phyloP scores from a whole-genome alignment of 1,284 basidiomycete species.

The Agaricales sp. region DNA sequence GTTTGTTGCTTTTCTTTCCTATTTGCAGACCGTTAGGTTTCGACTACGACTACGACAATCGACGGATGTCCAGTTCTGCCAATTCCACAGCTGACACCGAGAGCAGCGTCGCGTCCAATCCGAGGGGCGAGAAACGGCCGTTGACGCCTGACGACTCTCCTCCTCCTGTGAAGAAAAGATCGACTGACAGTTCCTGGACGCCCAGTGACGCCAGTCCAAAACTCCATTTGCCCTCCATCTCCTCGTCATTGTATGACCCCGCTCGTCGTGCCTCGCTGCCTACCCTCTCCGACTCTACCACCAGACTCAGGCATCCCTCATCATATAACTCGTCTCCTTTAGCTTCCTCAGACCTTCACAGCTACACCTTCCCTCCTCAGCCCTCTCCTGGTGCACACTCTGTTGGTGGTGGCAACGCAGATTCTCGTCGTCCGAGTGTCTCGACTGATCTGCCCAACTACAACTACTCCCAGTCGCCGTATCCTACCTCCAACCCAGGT shows the following conservation, averaged over 20 bases:
- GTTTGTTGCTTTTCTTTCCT: too few species aligned
- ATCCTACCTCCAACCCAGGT: slow-evolving; percentile 18
- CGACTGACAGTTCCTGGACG: slow-evolving; percentile 15
- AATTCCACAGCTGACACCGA: slow-evolving; percentile 54
- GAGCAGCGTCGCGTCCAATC: slow-evolving; percentile 44
- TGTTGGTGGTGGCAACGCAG: too few species aligned
- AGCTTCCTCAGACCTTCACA: slow-evolving; percentile 34
- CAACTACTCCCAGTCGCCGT: slow-evolving; percentile 32
- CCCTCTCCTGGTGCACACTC: too few species aligned
- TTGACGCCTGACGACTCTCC: slow-evolving; percentile 43
- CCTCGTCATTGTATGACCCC: slow-evolving; percentile 52
- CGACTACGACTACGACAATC: slow-evolving; percentile 38
- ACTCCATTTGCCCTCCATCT: slow-evolving; percentile 65
- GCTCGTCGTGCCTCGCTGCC: slow-evolving; percentile 55
- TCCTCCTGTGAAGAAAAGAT: slow-evolving; percentile 34
- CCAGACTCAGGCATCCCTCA: slow-evolving; percentile 36
- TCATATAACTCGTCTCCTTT: slow-evolving; percentile 34
- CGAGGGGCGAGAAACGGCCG: slow-evolving; percentile 46
- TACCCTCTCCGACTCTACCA: slow-evolving; percentile 38
- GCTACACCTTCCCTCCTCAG: slow-evolving; percentile 58
- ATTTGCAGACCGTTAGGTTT: slow-evolving; percentile 24
- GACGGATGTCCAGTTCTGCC: slow-evolving; percentile 55
- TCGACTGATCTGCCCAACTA: slow-evolving; percentile 40
- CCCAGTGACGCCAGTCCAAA: slow-evolving; percentile 27
- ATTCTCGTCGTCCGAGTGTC: slow-evolving; percentile 32